Base-by-base conservation (phyloP, 257 asterid species). In the Verbena officinalis region DNA sequence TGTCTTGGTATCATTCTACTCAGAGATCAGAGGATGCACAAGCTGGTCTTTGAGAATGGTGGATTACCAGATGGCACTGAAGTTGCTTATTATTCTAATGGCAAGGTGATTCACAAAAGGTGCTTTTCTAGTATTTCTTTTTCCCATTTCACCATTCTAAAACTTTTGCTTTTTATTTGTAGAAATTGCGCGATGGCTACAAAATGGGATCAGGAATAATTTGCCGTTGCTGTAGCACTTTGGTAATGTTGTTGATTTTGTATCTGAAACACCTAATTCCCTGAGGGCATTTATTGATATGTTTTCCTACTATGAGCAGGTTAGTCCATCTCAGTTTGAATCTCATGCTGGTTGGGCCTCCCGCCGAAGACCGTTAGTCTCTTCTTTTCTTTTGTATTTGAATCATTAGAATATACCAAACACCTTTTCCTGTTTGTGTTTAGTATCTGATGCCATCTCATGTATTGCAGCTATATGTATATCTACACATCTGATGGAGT, bases 281-380 rank as follows among this genome's bases (percentile, higher is more conserved):
- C 70, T 55, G 66, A 55, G 54, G 33, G 31, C 42, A 72, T 67
- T 12, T 40, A 16, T 67, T 80, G 21, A 68, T 68, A 39, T 42
- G 48, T 34, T 56, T 70, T 51, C 58, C 50, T 70, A 39, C 73
- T 50, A 53, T 83, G 83, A 69, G 68, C 93, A 94, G 99, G 93
- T 88, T 76, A 94, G 97, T 74, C 96, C 97, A 57, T 94, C 99
- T 71, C 85, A 75, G 67, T 94, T 94, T 84, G 99, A 94, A 82
- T 95, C 96, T 71, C 99, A 94, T 81, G 97, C 99, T 67, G 99
- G 99, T 68, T 91, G 97, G 96, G 97, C 97, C 57, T 86, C 99
- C 10, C 93, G 99, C 53, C 81, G 81, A 53, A 94, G 86, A 82
- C 99, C 99, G 99, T 94, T 54, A 78, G 99, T 83, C 44, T 77